Conservation (phyloP, 2,329 filamentous ascomycete species). For the Colletotrichum horii region DNA sequence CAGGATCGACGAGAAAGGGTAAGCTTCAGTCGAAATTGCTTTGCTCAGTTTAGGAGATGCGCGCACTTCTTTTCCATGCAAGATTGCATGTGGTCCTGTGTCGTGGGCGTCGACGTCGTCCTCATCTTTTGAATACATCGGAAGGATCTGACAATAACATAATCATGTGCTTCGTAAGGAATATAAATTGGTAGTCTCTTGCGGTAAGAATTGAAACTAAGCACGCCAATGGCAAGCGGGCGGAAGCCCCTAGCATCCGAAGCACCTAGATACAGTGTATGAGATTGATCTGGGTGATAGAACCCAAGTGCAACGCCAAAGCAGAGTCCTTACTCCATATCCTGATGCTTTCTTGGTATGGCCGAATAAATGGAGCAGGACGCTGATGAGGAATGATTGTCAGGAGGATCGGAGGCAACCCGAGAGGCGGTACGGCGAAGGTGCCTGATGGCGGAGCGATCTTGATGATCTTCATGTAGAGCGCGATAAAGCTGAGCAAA, state of each 20-base stretch:
- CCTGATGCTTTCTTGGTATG: rapidly evolving
- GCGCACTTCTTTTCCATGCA: not conserved
- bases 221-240: no score
- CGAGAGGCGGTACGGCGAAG: rapidly evolving
- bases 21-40: not conserved
- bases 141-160: no score
- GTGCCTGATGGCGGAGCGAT: not conserved
- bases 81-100: not conserved
- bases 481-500: not conserved
- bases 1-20: not conserved
- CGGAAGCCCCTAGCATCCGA: no score
- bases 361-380: not conserved
- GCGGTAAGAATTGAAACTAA: rapidly evolving
- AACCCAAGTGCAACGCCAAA: not conserved
- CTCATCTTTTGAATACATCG: no score
- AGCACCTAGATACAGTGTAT: no score
- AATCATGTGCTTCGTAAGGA: rapidly evolving
- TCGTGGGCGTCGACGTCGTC: no score
- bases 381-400: not conserved
- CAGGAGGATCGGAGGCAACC: not conserved
- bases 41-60: not conserved
- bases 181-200: not conserved
- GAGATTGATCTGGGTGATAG: not conserved
- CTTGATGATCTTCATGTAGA: not conserved
- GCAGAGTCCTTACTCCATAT: rapidly evolving